Evolutionary conservation across 139 green algal genomes (phyloP), one percentile per base, ranked within the genome.

Genomic region (Chlamydomonas incerta): DNA sequence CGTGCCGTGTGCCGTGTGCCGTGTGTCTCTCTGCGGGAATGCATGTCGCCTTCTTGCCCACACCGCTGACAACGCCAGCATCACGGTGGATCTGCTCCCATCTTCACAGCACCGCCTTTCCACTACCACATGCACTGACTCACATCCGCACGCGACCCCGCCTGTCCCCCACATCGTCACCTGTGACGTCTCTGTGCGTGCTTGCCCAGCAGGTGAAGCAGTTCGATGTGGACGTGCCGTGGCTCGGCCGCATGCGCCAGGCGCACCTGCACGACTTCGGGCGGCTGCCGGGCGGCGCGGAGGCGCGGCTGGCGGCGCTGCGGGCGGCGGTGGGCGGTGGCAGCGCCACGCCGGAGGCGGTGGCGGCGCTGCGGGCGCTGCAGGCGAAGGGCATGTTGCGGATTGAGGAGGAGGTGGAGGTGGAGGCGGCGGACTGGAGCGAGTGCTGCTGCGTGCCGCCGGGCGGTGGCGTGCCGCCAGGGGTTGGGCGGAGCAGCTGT

Each of bases 271-370:
- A 52, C 41, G 71, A 21, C 37, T 76, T 62, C 71, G 31, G 41
- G 1, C 71, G 71, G 10, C 70, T 33, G 70, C 31, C 31, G 23
- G 15, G 34, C 2, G n/a, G 26, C 33, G 24, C 70, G 35, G 21
- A 35, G 70, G 18, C 41, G 35, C 63, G 63, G 14, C 63, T 70
- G n/a, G 63, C 63, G 29, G n/a, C n/a, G 63, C 63, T 70, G 26
- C 63, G 63, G 13, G 63, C 63, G 6, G 63, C 63, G 11, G 63
- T 70, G 0, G 37, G 11, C 68, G 82, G 72, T 1, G 82, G 82
- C 60, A 82, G 71, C 60, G 60, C 74, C 37, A 58, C 71, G 31
- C 82, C 82, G 0, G 82, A 87, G 46, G 82, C 72, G 11, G 41
- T 41, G 20, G 60, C 41, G 26, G 10, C 13, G 72, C 72, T 87